These are phyloP conservation scores for Endocalyx cinctus DNA, from an alignment of 2,329 filamentous ascomycete genomes.

Conservation along the genomic window DNA sequence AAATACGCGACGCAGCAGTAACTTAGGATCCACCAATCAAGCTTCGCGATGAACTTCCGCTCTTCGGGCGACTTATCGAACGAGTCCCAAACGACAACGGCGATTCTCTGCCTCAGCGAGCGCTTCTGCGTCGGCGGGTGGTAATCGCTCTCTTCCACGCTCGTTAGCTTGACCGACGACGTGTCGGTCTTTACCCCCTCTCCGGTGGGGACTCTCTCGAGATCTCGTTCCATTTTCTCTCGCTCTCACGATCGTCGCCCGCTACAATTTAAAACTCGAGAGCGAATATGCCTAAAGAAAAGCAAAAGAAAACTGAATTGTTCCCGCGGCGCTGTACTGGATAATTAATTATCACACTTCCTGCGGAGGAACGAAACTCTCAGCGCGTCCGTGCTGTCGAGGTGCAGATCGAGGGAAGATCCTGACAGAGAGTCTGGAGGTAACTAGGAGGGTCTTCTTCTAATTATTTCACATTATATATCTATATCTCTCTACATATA, in stretches of 20 bases:
- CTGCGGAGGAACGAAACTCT: no score
- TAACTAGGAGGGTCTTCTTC: no score
- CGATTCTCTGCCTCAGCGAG: constrained; percentile 4
- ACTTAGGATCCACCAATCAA: constrained; percentile 31
- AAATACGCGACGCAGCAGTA: constrained; percentile 34
- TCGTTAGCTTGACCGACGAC: constrained; percentile 1
- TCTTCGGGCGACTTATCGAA: constrained; percentile 30
- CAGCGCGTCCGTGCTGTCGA: no score
- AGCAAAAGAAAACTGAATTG: neutral
- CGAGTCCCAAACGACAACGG: constrained; percentile 25
- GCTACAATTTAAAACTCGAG: no score
- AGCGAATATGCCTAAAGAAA: neutral
- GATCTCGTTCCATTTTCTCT: constrained; percentile 3
- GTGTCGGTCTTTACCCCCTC: no score
- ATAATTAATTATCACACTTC: neutral
- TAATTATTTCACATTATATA: no score
- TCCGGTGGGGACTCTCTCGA: neutral
- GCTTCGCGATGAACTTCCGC: constrained; percentile 26
- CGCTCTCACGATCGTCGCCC: no score
- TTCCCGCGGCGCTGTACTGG: neutral
- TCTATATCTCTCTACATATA: no score
- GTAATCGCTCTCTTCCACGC: constrained; percentile 1
- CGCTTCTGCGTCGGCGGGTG: neutral
- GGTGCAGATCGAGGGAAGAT: no score
- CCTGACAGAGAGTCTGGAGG: no score